These are phyloP conservation scores for Dillenia turbinata DNA, from an alignment of 164 flowering plant genomes.

Conservation along the genomic window DNA sequence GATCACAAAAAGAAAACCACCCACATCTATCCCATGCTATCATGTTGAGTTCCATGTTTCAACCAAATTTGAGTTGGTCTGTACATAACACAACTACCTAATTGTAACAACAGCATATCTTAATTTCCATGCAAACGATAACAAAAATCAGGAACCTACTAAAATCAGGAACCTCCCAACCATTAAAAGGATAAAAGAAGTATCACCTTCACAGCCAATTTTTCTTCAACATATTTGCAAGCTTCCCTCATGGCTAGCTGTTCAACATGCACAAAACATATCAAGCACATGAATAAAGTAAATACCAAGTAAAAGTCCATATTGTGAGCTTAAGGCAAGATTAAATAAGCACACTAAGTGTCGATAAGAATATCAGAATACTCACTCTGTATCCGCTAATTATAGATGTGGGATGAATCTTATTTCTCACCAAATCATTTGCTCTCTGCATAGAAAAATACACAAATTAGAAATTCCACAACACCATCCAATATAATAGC, in stretches of 20 bases:
- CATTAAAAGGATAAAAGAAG: conserved; percentile 1
- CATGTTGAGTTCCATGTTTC: too few relatives aligned
- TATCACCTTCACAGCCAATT: conserved; percentile 72
- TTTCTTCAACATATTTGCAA: conserved; percentile 86
- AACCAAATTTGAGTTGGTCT: too few relatives aligned
- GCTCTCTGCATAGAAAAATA: conserved; percentile 66
- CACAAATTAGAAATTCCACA: not conserved
- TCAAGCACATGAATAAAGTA: not conserved
- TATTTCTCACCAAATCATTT: conserved; percentile 89
- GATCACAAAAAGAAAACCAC: too few relatives aligned
- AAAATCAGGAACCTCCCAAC: too few relatives aligned
- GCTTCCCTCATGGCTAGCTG: conserved; percentile 97
- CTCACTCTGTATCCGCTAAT: conserved; percentile 96
- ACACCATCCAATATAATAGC: conserved; percentile 1
- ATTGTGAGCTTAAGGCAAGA: not conserved
- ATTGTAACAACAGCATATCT: too few relatives aligned
- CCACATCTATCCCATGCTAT: too few relatives aligned
- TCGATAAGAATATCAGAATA: conserved; percentile 1
- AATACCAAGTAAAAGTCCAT: not conserved
- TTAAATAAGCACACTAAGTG: not conserved
- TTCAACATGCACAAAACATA: conserved; percentile 5
- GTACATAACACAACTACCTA: too few relatives aligned
- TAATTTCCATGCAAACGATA: too few relatives aligned
- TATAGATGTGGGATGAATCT: conserved; percentile 95
- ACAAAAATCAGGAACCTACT: too few relatives aligned